Evolutionary conservation across 495 filamentous ascomycete genomes (phyloP).

Genomic region (Amorphotheca resinae): DNA sequence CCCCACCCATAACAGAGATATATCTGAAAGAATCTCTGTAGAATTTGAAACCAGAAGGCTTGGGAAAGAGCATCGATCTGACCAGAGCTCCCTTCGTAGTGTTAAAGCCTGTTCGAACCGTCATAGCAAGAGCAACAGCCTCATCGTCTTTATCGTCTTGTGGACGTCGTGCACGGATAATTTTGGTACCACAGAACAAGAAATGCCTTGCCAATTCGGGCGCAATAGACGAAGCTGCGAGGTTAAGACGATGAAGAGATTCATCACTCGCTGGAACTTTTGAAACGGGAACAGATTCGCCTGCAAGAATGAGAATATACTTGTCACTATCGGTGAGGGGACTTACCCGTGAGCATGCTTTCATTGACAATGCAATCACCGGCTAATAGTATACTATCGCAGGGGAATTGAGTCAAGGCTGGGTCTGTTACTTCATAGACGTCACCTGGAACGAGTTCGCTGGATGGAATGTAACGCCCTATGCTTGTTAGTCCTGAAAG

Average conservation of each 20-base stretch:
- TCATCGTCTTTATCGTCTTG: slow-evolving; percentile 75
- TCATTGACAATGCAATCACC: slow-evolving; percentile 99
- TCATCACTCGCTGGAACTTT: slow-evolving; percentile 82
- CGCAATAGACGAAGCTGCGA: slow-evolving; percentile 64
- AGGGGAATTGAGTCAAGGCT: slow-evolving; percentile 82
- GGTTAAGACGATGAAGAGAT: slow-evolving; percentile 57
- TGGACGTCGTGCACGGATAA: slow-evolving; percentile 78
- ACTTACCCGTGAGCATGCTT: slow-evolving; percentile 87
- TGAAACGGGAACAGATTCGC: slow-evolving; percentile 93
- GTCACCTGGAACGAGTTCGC: slow-evolving; percentile 88
- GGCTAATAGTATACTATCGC: slow-evolving; percentile 81
- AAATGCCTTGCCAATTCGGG: slow-evolving; percentile 76
- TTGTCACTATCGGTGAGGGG: slow-evolving; percentile 15
- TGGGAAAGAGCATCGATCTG: slow-evolving; percentile 97
- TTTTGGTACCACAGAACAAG: slow-evolving; percentile 89
- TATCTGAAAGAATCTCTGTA: slow-evolving; percentile 97
- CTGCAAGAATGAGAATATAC: slow-evolving; percentile 26
- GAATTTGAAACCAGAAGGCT: slow-evolving; percentile 95
- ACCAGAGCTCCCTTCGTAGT: slow-evolving; percentile 95
- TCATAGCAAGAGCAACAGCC: slow-evolving; percentile 82
- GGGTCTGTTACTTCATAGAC: slow-evolving; percentile 97
- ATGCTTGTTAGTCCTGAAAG: slow-evolving; percentile 9
- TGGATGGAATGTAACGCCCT: slow-evolving; percentile 79
- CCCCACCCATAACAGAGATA: slow-evolving; percentile 90
- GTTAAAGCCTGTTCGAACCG: slow-evolving; percentile 88